Percentiles rank a stretch among this genome's conserved stretches.
These are phyloP conservation scores for Primulina tabacum DNA, from an alignment of 257 asterid genomes.

Conservation along the genomic window DNA sequence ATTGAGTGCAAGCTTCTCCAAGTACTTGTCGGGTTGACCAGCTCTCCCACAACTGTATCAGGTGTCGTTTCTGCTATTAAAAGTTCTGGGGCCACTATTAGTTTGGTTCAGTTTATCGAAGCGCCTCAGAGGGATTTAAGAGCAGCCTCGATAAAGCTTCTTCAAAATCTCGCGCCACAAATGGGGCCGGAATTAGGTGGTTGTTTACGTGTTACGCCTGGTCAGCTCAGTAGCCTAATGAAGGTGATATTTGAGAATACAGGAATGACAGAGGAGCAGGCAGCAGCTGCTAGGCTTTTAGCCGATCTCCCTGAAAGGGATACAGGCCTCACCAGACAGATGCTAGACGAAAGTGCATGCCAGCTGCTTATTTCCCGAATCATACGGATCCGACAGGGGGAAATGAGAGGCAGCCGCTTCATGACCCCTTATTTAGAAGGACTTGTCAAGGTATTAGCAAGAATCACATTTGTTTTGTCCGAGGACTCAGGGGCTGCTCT, in stretches of 20 bases:
- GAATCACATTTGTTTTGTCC: conserved; percentile 64
- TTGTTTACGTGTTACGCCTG: conserved; percentile 67
- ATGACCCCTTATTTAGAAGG: conserved; percentile 90
- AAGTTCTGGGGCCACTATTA: conserved; percentile 84
- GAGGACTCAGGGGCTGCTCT: conserved; percentile 54
- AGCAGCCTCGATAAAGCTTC: conserved; percentile 74
- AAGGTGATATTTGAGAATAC: conserved; percentile 57
- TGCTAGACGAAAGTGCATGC: conserved; percentile 72
- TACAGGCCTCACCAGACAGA: conserved; percentile 64
- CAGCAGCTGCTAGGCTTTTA: conserved; percentile 75
- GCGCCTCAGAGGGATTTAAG: conserved; percentile 82
- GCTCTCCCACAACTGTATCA: conserved; percentile 51
- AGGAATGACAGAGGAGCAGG: conserved; percentile 84
- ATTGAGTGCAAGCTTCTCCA: conserved; percentile 93
- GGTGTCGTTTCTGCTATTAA: conserved; percentile 72
- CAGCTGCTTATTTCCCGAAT: conserved; percentile 53
- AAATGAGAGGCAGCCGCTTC: conserved; percentile 71
- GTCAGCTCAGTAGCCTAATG: conserved; percentile 71
- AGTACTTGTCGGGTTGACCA: conserved; percentile 85
- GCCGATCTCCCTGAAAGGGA: conserved; percentile 92
- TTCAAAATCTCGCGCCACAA: conserved; percentile 77
- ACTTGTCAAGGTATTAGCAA: conserved; percentile 75
- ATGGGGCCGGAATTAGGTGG: conserved; percentile 81
- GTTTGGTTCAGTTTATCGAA: conserved; percentile 92
- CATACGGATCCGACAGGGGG: conserved; percentile 64